These are phyloP conservation scores for Iris macrosiphon DNA, from an alignment of 106 monocot genomes.

Conservation along the genomic window DNA sequence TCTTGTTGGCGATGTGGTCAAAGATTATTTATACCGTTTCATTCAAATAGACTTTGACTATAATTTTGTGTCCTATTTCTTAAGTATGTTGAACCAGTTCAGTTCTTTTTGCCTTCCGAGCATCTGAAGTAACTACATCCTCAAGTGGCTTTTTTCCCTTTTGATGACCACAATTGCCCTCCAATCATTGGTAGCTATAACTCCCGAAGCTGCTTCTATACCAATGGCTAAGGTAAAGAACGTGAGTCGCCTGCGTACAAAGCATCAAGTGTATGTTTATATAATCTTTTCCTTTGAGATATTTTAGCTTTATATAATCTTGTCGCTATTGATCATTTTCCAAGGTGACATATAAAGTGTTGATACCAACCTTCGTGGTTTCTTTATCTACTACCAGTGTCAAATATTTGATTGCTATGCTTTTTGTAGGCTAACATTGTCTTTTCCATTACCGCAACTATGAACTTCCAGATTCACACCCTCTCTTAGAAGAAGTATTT, in stretches of 20 bases:
- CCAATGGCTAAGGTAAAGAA: constrained; percentile 60
- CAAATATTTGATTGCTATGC: no score
- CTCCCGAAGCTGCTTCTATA: constrained; percentile 34
- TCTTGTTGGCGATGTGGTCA: no score
- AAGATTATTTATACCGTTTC: no score
- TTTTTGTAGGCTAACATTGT: background rate
- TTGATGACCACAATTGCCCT: constrained; percentile 99
- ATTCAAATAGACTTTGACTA: no score
- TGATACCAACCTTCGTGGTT: background rate
- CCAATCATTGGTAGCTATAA: constrained; percentile 54
- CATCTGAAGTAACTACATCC: constrained; percentile 3
- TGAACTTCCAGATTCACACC: constrained; percentile 64
- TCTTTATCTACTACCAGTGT: background rate
- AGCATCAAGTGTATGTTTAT: constrained; percentile 61
- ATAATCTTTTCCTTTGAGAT: background rate
- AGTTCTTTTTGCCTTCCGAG: background rate
- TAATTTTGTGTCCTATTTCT: no score
- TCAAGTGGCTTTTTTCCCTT: constrained; percentile 94
- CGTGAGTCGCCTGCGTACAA: constrained; percentile 46
- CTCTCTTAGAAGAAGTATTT: constrained; percentile 43
- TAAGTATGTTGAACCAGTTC: constrained; percentile 2
- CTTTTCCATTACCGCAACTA: constrained; percentile 24
- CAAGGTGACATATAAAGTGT: background rate
- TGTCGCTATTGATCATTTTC: background rate
- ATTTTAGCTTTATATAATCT: background rate